Percentiles rank a stretch among this genome's conserved stretches.
Conservation (phyloP, 768 basidiomycete species). For the Kwoniella botswanensis region DNA sequence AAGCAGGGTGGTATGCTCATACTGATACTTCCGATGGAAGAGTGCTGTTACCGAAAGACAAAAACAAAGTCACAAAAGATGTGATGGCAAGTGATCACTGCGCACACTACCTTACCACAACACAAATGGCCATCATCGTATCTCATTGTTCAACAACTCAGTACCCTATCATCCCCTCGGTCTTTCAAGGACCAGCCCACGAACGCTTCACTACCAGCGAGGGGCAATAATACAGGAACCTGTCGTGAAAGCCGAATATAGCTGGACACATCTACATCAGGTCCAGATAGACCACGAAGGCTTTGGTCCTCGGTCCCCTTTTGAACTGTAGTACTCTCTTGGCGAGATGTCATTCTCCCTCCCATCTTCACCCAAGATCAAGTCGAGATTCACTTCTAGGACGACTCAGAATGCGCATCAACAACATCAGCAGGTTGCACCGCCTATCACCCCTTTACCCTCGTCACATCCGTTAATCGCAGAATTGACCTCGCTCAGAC, state of each 20-base stretch:
- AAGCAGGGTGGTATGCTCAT: no score
- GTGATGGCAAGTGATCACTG: neutral
- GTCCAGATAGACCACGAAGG: no score
- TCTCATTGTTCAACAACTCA: no score
- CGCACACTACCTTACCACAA: neutral
- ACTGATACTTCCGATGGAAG: neutral
- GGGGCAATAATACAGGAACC: no score
- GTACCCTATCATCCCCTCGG: no score
- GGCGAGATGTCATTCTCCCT: slow-evolving; percentile 9
- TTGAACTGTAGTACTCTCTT: neutral
- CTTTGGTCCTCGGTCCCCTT: no score
- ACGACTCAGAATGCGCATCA: neutral
- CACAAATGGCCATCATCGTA: no score
- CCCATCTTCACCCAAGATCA: slow-evolving; percentile 10
- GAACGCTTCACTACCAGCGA: no score
- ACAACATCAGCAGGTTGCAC: neutral
- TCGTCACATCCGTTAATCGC: slow-evolving; percentile 52
- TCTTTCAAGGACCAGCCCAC: no score
- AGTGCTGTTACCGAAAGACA: neutral
- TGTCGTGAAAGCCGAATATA: no score
- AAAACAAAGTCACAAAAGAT: neutral
- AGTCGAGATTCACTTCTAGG: neutral
- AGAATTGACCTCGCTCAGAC: slow-evolving; percentile 54
- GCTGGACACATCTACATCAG: no score
- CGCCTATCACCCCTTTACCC: slow-evolving; percentile 21